Evolutionary conservation across 169 alveolate species (phyloP), one percentile per base, ranked within the genome.

Genomic region (Plasmodium billcollinsi): DNA sequence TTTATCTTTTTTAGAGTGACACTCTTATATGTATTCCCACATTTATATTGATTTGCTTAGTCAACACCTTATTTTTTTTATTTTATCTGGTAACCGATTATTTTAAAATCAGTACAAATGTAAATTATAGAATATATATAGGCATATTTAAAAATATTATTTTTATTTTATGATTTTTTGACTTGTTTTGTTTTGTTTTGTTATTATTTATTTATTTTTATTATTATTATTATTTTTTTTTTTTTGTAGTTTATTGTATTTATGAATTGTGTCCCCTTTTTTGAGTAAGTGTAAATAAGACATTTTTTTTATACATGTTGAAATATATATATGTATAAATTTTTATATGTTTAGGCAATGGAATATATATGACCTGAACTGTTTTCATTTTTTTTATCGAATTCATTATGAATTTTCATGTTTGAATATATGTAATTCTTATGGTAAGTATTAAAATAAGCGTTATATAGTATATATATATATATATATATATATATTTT

Each of bases 251-350:
- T 80, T 54, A 20, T 56, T 61, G 83, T 80, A 33, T 62, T 80
- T 80, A 54, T 80, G 11, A 80, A 80, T 62, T 72, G 67, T 61
- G 90, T 80, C 2, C 90, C 90, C n/a, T 80, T 80, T 43, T n/a
- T 47, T 29, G 80, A 80, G 90, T 80, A 80, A 21, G 33, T 49
- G 9, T 21, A 18, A 67, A 80, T 43, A 80, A 43, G n/a, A 18
- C 45, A 4, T 45, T 74, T 74, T 59, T 14, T 29, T 52, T 15
- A 15, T 47, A 14, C 54, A 12, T 62, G 52, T 20, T 61, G 5
- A 75, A 61, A 26, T 18, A 11, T 56, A 9, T 73, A 14, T 39
- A 33, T 72, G 11, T 26, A 14, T 3, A 18, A 4, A 26, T 61
- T 20, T 43, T 33, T 62, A 45, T 45, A n/a, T 62, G 8, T 29